These are phyloP conservation scores for Parathielavia appendiculata DNA, from an alignment of 495 filamentous ascomycete species.

Conservation along the genomic window DNA sequence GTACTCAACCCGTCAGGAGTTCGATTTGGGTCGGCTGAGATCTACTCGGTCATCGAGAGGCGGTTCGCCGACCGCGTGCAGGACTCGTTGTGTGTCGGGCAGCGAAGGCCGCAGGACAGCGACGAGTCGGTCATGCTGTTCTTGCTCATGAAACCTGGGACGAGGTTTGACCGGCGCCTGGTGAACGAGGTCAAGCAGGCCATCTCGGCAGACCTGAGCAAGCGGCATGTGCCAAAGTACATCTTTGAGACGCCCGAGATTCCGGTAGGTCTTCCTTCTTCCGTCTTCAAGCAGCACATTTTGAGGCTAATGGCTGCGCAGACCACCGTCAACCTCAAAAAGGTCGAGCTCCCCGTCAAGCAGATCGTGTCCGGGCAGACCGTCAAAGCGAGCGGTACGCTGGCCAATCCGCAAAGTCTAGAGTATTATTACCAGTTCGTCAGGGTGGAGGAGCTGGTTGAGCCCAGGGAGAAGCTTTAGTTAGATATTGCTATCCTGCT, in stretches of 20 bases:
- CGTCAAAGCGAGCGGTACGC: slow-evolving; percentile 70
- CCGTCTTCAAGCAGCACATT: not conserved
- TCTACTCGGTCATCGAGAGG: slow-evolving; percentile 68
- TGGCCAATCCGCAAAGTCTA: slow-evolving; percentile 69
- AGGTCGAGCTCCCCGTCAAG: slow-evolving; percentile 81
- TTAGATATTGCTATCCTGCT: not conserved
- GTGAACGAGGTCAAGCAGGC: slow-evolving; percentile 56
- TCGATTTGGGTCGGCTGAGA: slow-evolving; percentile 78
- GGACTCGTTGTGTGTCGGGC: slow-evolving; percentile 72
- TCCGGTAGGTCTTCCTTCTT: slow-evolving; percentile 52
- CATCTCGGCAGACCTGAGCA: slow-evolving; percentile 59
- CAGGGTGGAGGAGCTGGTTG: slow-evolving; percentile 61
- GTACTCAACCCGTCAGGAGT: slow-evolving; percentile 86
- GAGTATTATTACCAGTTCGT: slow-evolving; percentile 79
- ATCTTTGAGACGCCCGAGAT: slow-evolving; percentile 77
- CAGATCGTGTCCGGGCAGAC: slow-evolving; percentile 71
- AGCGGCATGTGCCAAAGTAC: slow-evolving; percentile 70
- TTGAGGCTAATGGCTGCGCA: slow-evolving; percentile 22
- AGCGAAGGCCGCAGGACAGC: slow-evolving; percentile 58
- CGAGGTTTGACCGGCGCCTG: slow-evolving; percentile 49
- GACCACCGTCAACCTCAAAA: slow-evolving; percentile 80
- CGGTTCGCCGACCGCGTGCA: slow-evolving; percentile 55
- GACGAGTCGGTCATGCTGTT: slow-evolving; percentile 77
- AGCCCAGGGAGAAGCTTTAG: slow-evolving; percentile 30
- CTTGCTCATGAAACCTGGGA: slow-evolving; percentile 61